Base-by-base conservation (phyloP, 495 filamentous ascomycete species). In the Penicillium herquei region DNA sequence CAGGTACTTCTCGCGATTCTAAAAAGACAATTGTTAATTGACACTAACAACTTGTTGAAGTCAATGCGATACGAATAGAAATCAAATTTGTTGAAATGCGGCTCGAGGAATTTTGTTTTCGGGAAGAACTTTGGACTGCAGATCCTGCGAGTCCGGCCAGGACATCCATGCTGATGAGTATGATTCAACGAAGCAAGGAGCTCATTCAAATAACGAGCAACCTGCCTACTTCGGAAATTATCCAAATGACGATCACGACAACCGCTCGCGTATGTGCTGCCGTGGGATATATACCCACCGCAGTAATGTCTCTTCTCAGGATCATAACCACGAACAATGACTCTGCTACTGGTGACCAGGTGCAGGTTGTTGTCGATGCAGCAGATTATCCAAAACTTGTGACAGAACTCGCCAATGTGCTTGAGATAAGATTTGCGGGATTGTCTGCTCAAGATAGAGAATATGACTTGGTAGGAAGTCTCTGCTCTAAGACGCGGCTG, bases 401-500 rank as follows among this genome's bases (percentile, higher is more conserved):
- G 26, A 62, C 50, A 18, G 51, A 54, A 34, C 51, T 58, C 43
- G 55, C 59, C 33, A 48, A 39, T 26, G 26, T 35, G n/a, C 34
- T 62, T 39, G 59, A 62, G 3, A 44, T 47, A 4, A 54, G 40
- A 35, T 31, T 62, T 34, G 21, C 35, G 39, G 55, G 50, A 42
- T 33, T 62, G 59, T 52, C 55, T 52, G 41, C 51, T 31, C 51
- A 39, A 49, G 55, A 62, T 9, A 62, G 43, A 49, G 59, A 62
- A 46, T 40, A 34, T 17, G 59, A 62, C 18, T 31, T 62, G 30
- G 40, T 58, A 37, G 59, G 59, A 3, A 62, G 59, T 18, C 32
- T 62, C 35, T 62, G 55, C 51, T 55, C 55, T 8, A 62, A 62
- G 44, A 55, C 55, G 55, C 45, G 59, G 17, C 51, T 55, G 9